Percentiles rank a stretch among this genome's conserved stretches.
Evolutionary conservation across 306 rosid genomes (phyloP).

Genomic region (Pyrus communis): DNA sequence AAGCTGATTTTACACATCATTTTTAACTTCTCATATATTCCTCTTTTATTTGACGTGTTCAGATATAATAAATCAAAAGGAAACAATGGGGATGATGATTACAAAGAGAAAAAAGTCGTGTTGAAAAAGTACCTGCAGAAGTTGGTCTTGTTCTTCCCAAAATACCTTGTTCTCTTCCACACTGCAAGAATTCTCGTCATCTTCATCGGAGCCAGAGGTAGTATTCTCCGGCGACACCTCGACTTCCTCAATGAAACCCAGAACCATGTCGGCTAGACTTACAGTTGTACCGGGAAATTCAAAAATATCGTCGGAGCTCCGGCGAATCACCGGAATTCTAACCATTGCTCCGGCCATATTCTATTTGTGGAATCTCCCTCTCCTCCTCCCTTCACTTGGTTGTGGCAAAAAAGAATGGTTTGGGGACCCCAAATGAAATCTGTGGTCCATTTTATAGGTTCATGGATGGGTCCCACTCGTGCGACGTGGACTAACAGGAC

Average conservation of each 20-base stretch:
- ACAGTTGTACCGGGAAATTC: conserved; percentile 1
- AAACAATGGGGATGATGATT: too few species aligned
- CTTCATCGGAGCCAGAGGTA: conserved; percentile 29
- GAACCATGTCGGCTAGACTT: conserved; percentile 44
- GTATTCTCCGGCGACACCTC: conserved; percentile 20
- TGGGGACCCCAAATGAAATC: background rate
- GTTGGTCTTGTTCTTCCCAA: conserved; percentile 58
- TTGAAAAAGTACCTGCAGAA: conserved; percentile 43
- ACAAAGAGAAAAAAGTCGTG: too few species aligned
- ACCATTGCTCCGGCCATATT: conserved; percentile 10
- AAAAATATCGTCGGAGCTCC: conserved; percentile 21
- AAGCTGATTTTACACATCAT: background rate
- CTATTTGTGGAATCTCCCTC: background rate
- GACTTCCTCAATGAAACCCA: conserved; percentile 45
- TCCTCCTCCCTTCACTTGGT: background rate
- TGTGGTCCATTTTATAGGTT: background rate
- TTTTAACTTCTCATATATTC: too few species aligned
- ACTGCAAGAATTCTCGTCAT: conserved; percentile 9
- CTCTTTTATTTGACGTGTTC: too few species aligned
- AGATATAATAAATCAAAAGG: too few species aligned
- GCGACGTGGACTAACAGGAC: background rate
- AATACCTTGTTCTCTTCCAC: conserved; percentile 35
- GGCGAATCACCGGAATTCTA: background rate
- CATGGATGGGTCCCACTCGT: background rate
- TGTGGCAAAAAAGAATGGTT: background rate